These are phyloP conservation scores for Daldinia sp. DNA, from an alignment of 2,329 filamentous ascomycete species.

Conservation along the genomic window DNA sequence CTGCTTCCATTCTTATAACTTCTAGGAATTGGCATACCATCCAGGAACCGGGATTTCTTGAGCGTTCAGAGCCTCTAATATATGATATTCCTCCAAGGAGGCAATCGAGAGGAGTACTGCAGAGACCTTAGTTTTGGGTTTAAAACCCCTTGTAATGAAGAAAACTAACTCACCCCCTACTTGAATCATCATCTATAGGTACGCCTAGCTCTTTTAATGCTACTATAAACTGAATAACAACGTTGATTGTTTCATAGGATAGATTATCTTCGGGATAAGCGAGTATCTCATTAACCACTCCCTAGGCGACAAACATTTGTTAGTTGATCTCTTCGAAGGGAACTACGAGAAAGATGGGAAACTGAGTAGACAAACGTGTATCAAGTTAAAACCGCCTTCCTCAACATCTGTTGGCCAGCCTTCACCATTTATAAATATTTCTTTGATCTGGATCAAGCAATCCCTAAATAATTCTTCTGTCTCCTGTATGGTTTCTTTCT, in stretches of 20 bases:
- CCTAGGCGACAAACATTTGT: background rate
- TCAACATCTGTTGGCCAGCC: too few species aligned
- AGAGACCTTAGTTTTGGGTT: background rate
- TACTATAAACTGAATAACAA: background rate
- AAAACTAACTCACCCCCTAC: background rate
- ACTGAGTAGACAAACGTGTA: constrained; percentile 14
- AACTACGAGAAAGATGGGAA: background rate
- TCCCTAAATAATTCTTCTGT: background rate
- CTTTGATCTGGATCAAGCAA: too few species aligned
- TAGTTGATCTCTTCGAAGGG: background rate
- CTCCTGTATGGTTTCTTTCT: too few species aligned
- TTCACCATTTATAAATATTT: too few species aligned
- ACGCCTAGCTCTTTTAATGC: constrained; percentile 18
- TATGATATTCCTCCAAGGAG: background rate
- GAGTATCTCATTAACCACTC: background rate
- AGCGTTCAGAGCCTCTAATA: too few species aligned
- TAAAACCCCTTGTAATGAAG: background rate
- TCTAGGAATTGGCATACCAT: background rate
- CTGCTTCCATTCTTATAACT: background rate
- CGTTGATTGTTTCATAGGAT: background rate
- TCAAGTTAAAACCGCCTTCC: too few species aligned
- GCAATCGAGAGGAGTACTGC: background rate
- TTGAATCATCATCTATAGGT: background rate
- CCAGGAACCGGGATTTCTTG: too few species aligned
- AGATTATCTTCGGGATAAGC: background rate